Evolutionary conservation across 805 yeast genomes (phyloP).

Genomic region (Nakazawaea wyomingensis): DNA sequence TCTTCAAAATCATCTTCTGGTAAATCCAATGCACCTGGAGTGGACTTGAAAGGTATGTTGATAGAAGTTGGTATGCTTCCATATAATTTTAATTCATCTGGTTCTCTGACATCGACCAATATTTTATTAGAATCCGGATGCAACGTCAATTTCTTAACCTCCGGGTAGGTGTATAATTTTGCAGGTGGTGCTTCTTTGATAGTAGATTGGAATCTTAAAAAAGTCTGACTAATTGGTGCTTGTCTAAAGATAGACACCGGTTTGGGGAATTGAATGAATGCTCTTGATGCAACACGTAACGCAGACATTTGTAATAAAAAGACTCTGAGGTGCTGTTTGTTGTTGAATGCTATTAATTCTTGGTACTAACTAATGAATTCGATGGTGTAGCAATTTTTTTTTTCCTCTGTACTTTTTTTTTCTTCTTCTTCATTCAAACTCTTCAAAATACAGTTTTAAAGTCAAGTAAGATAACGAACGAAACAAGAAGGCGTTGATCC

Average conservation of each 20-base stretch:
- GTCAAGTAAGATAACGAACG: neutral
- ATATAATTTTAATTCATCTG: constrained; percentile 51
- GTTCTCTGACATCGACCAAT: constrained; percentile 90
- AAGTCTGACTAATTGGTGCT: neutral
- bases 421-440: neutral
- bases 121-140: constrained; percentile 45
- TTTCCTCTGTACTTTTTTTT: neutral
- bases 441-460: neutral
- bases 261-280: neutral
- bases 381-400: too few species aligned
- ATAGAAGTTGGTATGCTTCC: constrained; percentile 83
- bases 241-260: neutral
- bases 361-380: neutral
- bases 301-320: too few species aligned
- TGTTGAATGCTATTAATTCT: constrained; percentile 2
- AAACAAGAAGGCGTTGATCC: too few species aligned
- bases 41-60: constrained; percentile 83
- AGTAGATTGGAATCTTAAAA: constrained; percentile 10
- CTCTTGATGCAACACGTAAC: constrained; percentile 8
- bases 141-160: constrained; percentile 36
- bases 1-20: constrained; percentile 75
- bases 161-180: constrained; percentile 22
- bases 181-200: constrained; percentile 25
- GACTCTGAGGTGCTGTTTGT: too few species aligned
- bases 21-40: constrained; percentile 89